Percentiles rank a stretch among this genome's conserved stretches.
Conservation (phyloP, 1,284 basidiomycete genomes). For the Rhodotorula mucilaginosa region DNA sequence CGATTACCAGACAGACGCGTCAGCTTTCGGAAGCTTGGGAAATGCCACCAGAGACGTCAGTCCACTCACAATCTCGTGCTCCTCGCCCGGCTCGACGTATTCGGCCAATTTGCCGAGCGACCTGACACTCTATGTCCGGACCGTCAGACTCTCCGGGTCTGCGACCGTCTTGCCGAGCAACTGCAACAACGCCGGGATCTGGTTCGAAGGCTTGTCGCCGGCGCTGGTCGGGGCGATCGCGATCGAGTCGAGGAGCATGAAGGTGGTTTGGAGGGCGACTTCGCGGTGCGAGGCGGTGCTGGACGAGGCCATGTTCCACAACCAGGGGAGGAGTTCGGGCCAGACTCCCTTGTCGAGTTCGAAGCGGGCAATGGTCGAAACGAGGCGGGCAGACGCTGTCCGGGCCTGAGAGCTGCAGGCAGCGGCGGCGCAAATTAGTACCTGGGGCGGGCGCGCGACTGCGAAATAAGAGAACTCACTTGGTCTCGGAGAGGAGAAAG, state of each 20-base stretch:
- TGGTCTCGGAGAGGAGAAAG: slow-evolving; percentile 72
- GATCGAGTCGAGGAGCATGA: slow-evolving; percentile 88
- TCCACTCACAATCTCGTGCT: slow-evolving; percentile 71
- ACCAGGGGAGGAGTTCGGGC: slow-evolving; percentile 84
- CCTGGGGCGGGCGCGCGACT: too few species aligned
- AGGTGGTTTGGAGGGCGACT: slow-evolving; percentile 54
- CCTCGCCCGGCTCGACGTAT: slow-evolving; percentile 86
- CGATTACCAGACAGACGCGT: background rate
- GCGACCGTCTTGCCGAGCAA: slow-evolving; percentile 74
- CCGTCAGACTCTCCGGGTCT: slow-evolving; percentile 79
- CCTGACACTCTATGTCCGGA: slow-evolving; percentile 87
- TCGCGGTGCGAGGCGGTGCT: slow-evolving; percentile 66
- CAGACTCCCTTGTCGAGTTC: slow-evolving; percentile 70
- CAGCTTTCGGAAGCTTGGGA: background rate
- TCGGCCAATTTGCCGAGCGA: slow-evolving; percentile 81
- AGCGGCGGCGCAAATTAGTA: too few species aligned
- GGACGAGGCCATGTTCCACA: slow-evolving; percentile 75
- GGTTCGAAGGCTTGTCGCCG: slow-evolving; percentile 65
- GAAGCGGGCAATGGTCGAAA: slow-evolving; percentile 87
- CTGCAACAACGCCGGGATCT: slow-evolving; percentile 74
- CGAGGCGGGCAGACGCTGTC: slow-evolving; percentile 77
- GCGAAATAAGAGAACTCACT: slow-evolving; percentile 55
- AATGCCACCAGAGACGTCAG: too few species aligned
- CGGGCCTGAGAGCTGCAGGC: slow-evolving; percentile 71
- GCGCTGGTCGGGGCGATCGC: slow-evolving; percentile 58